Evolutionary conservation across 2,329 filamentous ascomycete genomes (phyloP).

Genomic region (Drechslera avenae): DNA sequence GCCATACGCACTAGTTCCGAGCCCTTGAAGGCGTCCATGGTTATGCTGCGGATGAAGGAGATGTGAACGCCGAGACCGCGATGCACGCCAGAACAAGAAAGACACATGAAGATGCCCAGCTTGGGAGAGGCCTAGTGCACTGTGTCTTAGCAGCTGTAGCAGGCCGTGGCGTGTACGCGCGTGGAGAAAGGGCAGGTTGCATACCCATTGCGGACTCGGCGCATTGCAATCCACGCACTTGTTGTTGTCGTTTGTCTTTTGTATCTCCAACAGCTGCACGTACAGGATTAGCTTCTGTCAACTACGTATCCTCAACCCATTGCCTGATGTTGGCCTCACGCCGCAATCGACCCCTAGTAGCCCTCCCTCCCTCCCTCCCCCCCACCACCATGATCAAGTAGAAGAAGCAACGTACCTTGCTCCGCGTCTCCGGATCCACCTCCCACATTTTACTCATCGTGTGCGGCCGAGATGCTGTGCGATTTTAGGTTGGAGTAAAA

Average conservation of each 20-base stretch:
- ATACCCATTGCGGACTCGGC: constrained; percentile 96
- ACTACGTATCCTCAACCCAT: neutral
- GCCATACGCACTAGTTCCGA: constrained; percentile 94
- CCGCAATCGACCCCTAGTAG: constrained; percentile 12
- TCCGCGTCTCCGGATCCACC: constrained; percentile 95
- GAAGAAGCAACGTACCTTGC: constrained; percentile 68
- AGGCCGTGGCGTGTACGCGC: constrained; percentile 8
- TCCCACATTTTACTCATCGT: constrained; percentile 86
- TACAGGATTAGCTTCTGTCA: constrained; percentile 23
- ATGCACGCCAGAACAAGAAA: constrained; percentile 93
- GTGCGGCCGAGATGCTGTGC: constrained; percentile 13
- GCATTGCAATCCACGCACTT: constrained; percentile 94
- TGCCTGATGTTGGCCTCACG: neutral
- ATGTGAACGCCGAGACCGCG: constrained; percentile 96
- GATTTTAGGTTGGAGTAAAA: neutral
- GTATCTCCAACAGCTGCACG: constrained; percentile 80
- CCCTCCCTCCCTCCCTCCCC: no score
- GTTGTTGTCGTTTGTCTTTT: constrained; percentile 88
- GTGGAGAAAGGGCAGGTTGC: constrained; percentile 24
- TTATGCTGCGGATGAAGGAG: constrained; percentile 95
- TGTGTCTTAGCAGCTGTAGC: constrained; percentile 22
- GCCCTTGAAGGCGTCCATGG: constrained; percentile 98
- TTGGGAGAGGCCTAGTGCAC: constrained; percentile 75
- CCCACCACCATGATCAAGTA: constrained; percentile 14
- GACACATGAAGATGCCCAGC: constrained; percentile 98